Evolutionary conservation across 768 basidiomycete species (phyloP), one percentile per base, ranked within the genome.

Genomic region (Terana coerulea): DNA sequence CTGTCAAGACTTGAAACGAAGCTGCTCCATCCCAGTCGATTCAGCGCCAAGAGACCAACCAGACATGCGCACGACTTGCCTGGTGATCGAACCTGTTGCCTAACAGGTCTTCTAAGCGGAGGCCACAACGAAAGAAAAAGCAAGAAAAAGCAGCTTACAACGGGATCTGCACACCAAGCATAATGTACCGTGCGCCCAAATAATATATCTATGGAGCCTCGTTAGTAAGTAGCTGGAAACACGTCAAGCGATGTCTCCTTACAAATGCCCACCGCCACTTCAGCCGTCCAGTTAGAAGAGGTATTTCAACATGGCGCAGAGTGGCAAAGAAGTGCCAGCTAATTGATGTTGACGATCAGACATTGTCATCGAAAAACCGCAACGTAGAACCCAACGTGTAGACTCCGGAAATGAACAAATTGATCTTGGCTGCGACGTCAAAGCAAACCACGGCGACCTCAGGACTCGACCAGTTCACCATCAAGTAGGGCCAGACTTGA

Each of bases 221-320:
- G 17, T 5, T 2, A 12, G 9, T 33, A 34, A 33, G 17, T 17
- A 14, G 19, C 7, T 11, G 45, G 3, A n/a, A n/a, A n/a, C n/a
- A n/a, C n/a, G 17, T 30, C 29, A 31, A 30, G 28, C 45, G 2
- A 46, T 22, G 45, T 5, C 30, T 10, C 31, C 45, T 34, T 19
- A 46, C 45, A 14, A 33, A 46, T 10, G 45, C 31, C 45, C 45
- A 46, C 17, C 45, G 28, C 45, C 45, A 46, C 19, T 7, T 33
- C 29, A 46, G 7, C 17, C 19, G 31, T 2, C 45, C 28, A n/a
- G 30, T 46, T 21, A 46, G 30, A n/a, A 46, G 30, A 11, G 28
- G 45, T 10, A 29, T 21, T 31, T 46, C 45, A n/a, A 46, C 45
- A 24, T 34, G n/a, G 8, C 31, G 28, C 11, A 46, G 24, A 8